Evolutionary conservation across 768 basidiomycete species (phyloP), one percentile per base, ranked within the genome.

Genomic region (Amanita thiersii): DNA sequence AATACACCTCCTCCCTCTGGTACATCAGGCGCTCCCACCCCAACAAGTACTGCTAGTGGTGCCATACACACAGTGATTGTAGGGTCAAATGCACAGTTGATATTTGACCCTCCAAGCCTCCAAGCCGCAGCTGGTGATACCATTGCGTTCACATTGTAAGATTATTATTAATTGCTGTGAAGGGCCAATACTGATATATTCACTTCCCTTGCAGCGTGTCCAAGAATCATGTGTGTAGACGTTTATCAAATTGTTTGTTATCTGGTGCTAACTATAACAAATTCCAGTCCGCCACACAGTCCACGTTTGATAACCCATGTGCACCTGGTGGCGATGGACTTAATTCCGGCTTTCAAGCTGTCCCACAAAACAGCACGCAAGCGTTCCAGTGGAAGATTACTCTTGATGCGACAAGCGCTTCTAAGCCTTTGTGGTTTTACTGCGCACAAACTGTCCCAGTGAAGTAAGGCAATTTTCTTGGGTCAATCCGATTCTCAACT

Each of bases 391-490:
- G 58, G 21, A 69, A 56, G 40, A 59, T 77, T 60, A 71, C 67
- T 31, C 52, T 79, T 39, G 56, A 62, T 43, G 48, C 47, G 9
- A 40, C 41, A n/a, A 61, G 73, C 51, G 57, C 62, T n/a, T 55
- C 64, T 12, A 50, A 59, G 2, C 74, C 79, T 5, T 55, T 77
- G 20, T 81, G 77, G 77, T 79, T 80, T 66, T 77, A 65, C 68
- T 79, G 77, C 48, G 66, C 63, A 12, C 76, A 79, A 57, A 65
- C 61, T 0, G 50, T 10, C 5, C 55, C 62, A 28, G 53, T 44
- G 62, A 58, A 55, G 65, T 29, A 55, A 34, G 23, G 7, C 9
- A 39, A 8, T 24, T n/a, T 23, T 36, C 15, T 5, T 28, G 14
- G 18, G 14, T 11, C 11, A 15, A n/a, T n/a, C n/a, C n/a, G n/a